Percentiles rank a stretch among this genome's conserved stretches.
phyloP scores from a whole-genome alignment of 2,329 filamentous ascomycete genomes.

The Trichoderma koningii region DNA sequence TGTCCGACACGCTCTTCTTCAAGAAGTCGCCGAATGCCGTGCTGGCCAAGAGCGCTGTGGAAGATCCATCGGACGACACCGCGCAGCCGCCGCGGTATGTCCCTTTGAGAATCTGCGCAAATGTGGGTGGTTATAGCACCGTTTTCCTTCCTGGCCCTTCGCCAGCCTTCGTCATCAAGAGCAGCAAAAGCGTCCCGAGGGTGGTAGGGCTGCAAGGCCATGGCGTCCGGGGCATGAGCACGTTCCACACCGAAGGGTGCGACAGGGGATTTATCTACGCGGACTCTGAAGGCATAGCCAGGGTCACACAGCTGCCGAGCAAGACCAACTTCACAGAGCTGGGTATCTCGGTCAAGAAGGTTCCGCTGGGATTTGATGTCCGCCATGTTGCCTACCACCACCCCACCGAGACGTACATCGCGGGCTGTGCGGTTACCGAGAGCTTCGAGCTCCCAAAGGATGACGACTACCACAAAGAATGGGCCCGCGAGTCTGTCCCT shows the following conservation, averaged over 20 bases:
- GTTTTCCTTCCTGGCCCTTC: conserved; percentile 82
- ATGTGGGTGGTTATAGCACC: conserved; percentile 75
- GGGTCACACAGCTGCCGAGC: conserved; percentile 70
- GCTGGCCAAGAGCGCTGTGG: conserved; percentile 60
- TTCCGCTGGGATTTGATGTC: conserved; percentile 70
- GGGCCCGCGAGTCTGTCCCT: conserved; percentile 68
- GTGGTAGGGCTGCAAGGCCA: conserved; percentile 72
- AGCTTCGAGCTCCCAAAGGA: conserved; percentile 85
- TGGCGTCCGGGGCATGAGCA: conserved; percentile 69
- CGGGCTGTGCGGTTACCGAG: conserved; percentile 67
- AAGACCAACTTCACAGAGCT: conserved; percentile 71
- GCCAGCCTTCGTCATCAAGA: conserved; percentile 80
- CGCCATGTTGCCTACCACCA: conserved; percentile 76
- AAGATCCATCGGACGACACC: conserved; percentile 54
- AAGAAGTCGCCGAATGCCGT: conserved; percentile 71
- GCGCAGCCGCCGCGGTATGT: conserved; percentile 50
- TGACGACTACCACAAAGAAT: conserved; percentile 79
- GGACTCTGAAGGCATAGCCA: conserved; percentile 70
- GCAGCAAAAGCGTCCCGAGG: conserved; percentile 73
- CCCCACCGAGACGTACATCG: conserved; percentile 71
- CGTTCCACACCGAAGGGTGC: conserved; percentile 76
- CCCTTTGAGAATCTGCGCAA: conserved; percentile 59
- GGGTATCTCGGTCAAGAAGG: conserved; percentile 72
- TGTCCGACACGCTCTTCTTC: conserved; percentile 67
- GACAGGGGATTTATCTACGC: conserved; percentile 82